phyloP scores from a whole-genome alignment of 495 filamentous ascomycete species.

The Trichocladium antarcticum region DNA sequence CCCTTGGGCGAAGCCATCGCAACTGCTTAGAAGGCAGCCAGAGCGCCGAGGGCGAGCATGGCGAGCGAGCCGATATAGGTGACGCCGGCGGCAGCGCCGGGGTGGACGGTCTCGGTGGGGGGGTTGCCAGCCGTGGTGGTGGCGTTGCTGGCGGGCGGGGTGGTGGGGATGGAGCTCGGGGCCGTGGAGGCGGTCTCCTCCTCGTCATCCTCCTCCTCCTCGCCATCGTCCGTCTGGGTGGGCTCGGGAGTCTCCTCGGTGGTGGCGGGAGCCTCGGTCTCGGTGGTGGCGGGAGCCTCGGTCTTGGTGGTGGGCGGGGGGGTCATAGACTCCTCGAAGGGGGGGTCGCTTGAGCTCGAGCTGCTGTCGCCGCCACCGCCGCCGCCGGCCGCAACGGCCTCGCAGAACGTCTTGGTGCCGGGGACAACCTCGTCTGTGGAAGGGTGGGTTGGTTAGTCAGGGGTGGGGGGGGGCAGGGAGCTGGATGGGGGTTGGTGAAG shows the following conservation, averaged over 20 bases:
- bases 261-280: neutral
- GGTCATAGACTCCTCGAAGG: neutral
- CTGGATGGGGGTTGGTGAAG: too few species aligned
- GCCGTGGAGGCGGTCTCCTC: constrained; percentile 1
- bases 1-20: too few species aligned
- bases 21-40: constrained; percentile 21
- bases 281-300: constrained; percentile 2
- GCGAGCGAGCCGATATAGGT: constrained; percentile 8
- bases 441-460: neutral
- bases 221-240: neutral
- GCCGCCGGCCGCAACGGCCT: constrained; percentile 10
- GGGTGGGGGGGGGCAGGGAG: too few species aligned
- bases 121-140: neutral
- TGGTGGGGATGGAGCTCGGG: neutral
- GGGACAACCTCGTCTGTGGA: constrained; percentile 25
- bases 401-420: too few species aligned
- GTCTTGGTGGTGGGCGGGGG: constrained; percentile 4
- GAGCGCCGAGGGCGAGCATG: constrained; percentile 19
- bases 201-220: constrained; percentile 4
- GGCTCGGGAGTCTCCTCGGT: neutral
- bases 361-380: neutral
- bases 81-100: constrained; percentile 1
- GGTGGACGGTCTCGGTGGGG: neutral
- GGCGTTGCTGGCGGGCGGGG: constrained; percentile 4
- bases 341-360: neutral